These are phyloP conservation scores for Kitagawia praeruptora DNA, from an alignment of 129 eudicot genomes.

Conservation along the genomic window DNA sequence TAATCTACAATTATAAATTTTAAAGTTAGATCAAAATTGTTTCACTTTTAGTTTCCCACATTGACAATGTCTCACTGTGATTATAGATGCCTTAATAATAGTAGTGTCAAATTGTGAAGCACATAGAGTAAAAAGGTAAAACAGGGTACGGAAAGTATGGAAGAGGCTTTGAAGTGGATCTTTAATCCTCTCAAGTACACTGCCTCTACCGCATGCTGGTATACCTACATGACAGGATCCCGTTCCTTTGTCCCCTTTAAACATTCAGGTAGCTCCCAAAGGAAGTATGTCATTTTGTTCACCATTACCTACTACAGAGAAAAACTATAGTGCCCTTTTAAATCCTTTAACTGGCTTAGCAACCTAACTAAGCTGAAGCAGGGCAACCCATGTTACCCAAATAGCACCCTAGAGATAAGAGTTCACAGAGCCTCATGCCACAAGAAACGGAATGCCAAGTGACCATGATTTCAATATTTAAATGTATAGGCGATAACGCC, in stretches of 20 bases:
- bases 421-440: not conserved
- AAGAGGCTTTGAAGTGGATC: not conserved
- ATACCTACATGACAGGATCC: not conserved
- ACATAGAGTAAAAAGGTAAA: not conserved
- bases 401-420: not conserved
- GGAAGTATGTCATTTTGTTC: not conserved
- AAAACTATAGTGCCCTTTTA: not conserved
- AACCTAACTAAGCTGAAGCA: not conserved
- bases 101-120: not conserved
- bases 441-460: not conserved
- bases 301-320: not conserved
- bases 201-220: not conserved
- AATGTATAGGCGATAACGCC: not conserved
- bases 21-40: not conserved
- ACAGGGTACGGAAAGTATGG: not conserved
- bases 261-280: not conserved
- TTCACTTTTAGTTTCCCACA: not conserved
- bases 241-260: not conserved
- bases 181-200: not conserved
- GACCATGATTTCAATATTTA: not conserved
- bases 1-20: not conserved
- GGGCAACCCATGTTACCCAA: not conserved
- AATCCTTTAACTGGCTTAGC: not conserved
- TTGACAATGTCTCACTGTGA: not conserved
- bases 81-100: not conserved